Evolutionary conservation across 352 stramenopile genomes (phyloP).

Genomic region (Globisporangium perplexum): DNA sequence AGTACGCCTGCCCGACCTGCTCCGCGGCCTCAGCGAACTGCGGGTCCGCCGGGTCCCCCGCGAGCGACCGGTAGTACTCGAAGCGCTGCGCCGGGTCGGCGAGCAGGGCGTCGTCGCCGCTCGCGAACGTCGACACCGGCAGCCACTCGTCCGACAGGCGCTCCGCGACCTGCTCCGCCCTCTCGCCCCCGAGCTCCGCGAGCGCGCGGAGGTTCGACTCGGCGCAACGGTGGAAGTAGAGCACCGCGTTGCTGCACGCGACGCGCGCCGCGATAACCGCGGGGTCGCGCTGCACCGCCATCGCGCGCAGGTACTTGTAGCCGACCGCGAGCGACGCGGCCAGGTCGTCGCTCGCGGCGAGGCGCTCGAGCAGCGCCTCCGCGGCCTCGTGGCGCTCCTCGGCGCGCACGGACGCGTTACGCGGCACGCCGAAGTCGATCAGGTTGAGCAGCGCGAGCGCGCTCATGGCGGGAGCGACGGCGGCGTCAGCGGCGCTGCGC

Average conservation of each 20-base stretch:
- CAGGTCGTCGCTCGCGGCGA: conserved; percentile 47
- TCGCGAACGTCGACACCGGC: conserved; percentile 16
- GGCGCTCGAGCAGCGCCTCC: conserved; percentile 21
- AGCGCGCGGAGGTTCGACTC: conserved; percentile 54
- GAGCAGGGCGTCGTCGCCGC: conserved; percentile 15
- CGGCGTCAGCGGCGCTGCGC: conserved; percentile 31
- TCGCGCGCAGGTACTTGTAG: conserved; percentile 41
- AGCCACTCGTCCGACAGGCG: conserved; percentile 49
- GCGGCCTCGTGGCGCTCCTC: conserved; percentile 28
- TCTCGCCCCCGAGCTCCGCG: conserved; percentile 40
- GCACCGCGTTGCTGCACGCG: conserved; percentile 32
- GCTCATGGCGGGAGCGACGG: conserved; percentile 30
- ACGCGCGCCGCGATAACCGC: background rate
- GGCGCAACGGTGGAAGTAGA: conserved; percentile 46
- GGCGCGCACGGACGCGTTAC: conserved; percentile 14
- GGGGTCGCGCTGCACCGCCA: conserved; percentile 12
- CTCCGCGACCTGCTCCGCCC: conserved; percentile 22
- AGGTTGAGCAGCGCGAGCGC: conserved; percentile 52
- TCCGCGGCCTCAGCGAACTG: conserved; percentile 54
- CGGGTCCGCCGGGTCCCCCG: conserved; percentile 53
- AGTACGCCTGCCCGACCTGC: conserved; percentile 63
- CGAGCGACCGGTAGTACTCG: conserved; percentile 59
- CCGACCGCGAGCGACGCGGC: conserved; percentile 51
- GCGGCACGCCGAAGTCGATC: conserved; percentile 33
- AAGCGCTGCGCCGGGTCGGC: conserved; percentile 46